Percentiles rank a stretch among this genome's conserved stretches.
Conservation (phyloP, 805 yeast species). For the Cyberlindnera japonica region DNA sequence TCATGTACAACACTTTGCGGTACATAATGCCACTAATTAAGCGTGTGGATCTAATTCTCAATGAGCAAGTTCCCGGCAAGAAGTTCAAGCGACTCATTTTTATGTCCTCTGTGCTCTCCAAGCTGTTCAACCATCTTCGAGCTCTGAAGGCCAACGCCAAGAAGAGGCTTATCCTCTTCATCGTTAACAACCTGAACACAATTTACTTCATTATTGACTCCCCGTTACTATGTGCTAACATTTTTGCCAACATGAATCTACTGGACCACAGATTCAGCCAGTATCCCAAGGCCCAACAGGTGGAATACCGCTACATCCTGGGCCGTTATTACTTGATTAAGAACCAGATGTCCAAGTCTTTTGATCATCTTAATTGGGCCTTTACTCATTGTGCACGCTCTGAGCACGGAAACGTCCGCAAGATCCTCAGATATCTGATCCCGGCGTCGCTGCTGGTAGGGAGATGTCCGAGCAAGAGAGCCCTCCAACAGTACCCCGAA, state of each 20-base stretch:
- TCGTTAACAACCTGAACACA: conserved; percentile 47
- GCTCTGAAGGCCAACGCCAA: conserved; percentile 29
- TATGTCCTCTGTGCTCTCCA: conserved; percentile 25
- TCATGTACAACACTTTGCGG: conserved; percentile 36
- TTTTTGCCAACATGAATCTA: conserved; percentile 55
- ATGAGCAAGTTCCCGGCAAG: conserved; percentile 40
- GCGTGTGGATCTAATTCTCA: conserved; percentile 39
- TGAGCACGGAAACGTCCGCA: conserved; percentile 20
- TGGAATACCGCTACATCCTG: conserved; percentile 50
- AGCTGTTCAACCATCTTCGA: conserved; percentile 26
- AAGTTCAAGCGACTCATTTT: conserved; percentile 35
- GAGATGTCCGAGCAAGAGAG: conserved; percentile 38
- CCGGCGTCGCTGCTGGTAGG: conserved; percentile 55
- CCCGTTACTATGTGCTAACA: conserved; percentile 57
- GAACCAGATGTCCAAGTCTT: conserved; percentile 44
- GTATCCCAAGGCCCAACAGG: conserved; percentile 42
- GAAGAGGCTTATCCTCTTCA: conserved; percentile 46
- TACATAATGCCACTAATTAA: conserved; percentile 44
- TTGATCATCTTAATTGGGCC: conserved; percentile 44
- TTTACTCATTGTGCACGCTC: conserved; percentile 24
- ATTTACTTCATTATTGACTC: conserved; percentile 50
- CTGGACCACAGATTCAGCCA: conserved; percentile 39
- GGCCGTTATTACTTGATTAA: conserved; percentile 54
- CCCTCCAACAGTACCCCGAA: conserved; percentile 25
- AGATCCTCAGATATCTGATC: conserved; percentile 42